Percentiles rank a stretch among this genome's conserved stretches.
Evolutionary conservation across 1,139 yeast species (phyloP).

Genomic region (Fermentozyma sake): DNA sequence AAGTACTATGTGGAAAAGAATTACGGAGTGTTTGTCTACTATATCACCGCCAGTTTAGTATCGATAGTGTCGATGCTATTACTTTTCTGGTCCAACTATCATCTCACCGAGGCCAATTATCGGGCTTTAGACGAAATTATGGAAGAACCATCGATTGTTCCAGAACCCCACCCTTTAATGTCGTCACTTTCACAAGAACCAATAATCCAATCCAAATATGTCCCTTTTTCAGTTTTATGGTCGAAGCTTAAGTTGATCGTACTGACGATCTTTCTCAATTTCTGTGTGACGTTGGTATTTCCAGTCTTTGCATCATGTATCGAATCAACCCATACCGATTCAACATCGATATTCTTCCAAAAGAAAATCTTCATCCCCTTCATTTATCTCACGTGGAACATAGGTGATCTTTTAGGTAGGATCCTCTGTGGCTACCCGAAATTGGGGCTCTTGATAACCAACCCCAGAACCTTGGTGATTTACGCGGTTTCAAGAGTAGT

Average conservation of each 20-base stretch:
- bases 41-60: conserved; percentile 64
- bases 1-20: conserved; percentile 32
- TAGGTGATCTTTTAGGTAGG: conserved; percentile 82
- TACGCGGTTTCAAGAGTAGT: conserved; percentile 52
- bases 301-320: conserved; percentile 86
- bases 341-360: conserved; percentile 30
- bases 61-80: conserved; percentile 45
- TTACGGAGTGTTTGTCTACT: conserved; percentile 57
- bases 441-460: conserved; percentile 29
- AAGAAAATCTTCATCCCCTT: conserved; percentile 65
- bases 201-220: conserved; percentile 25
- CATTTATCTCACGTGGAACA: conserved; percentile 79
- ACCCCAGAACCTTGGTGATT: conserved; percentile 38
- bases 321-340: conserved; percentile 42
- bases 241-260: conserved; percentile 59
- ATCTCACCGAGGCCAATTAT: conserved; percentile 18
- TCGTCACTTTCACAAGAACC: conserved; percentile 2
- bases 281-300: conserved; percentile 72
- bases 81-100: conserved; percentile 28
- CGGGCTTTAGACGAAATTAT: conserved; percentile 6
- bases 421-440: conserved; percentile 56
- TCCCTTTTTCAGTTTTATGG: conserved; percentile 52
- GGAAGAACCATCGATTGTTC: not conserved
- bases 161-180: conserved; percentile 1
- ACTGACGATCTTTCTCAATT: conserved; percentile 67